Evolutionary conservation across 192 early-diverging fungal species (phyloP), one percentile per base, ranked within the genome.

Genomic region (Entomortierella beljakovae): DNA sequence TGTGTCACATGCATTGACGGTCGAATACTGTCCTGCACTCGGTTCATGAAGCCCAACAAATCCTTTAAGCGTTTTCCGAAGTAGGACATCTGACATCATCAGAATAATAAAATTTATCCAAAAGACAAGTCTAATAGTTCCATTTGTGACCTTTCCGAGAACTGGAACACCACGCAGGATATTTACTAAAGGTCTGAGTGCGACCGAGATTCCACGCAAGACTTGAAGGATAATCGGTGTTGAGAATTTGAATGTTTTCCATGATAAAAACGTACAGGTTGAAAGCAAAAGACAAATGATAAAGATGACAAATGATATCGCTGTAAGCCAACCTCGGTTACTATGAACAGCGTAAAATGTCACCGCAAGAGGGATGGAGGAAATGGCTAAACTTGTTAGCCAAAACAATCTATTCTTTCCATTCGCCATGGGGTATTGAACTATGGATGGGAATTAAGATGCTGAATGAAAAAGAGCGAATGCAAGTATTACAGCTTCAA

Each of bases 1-100:
- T 8, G 70, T 69, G 42, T 81, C 80, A 32, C 70, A 81, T 26
- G 80, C 80, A 60, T 81, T 81, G 57, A 81, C 61, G 23, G 60
- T 61, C 8, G 66, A 73, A 52, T 69, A 81, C 23, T 81, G 80
- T 8, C 70, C 65, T 16, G 70, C 65, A 25, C 70, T 73, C 33
- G 66, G 66, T 26, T 81, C 70, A 51, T 81, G 80, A 3, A 81
- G 53, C 1, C 80, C 80, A 3, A 79, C 75, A 61, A 70, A 69
- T 37, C 56, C 50, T 40, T 79, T 79, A 57, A 79, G 75, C 48
- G 65, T 13, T 20, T 65, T 79, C 8, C 75, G 65, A 33, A 79
- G 55, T 6, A 79, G 61, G 55, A 79, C 75, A 38, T 79, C 75
- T 2, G 62, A 79, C 48, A 57, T 50, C 75, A 79, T 79, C 56